Base-by-base conservation (phyloP, 1,284 basidiomycete genomes). In the Ustilago tritici region DNA sequence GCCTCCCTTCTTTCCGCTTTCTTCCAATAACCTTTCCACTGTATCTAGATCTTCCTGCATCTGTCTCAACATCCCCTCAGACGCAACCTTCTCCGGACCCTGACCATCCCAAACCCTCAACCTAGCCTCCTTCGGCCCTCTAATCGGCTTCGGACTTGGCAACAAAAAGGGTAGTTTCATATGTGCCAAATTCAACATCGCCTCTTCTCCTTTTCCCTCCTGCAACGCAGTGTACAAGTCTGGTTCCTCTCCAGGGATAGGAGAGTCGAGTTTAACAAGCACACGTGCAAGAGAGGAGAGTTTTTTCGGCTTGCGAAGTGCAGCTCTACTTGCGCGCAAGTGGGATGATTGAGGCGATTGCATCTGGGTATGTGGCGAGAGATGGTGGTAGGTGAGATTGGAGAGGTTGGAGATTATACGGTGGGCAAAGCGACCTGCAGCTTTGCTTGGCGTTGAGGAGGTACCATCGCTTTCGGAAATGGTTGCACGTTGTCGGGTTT, bases 351-450 rank as follows among this genome's bases (percentile, higher is more conserved):
- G 8, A 19, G 19, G 59, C 14, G 79, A 57, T 56, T 82, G 79
- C 82, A 84, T 83, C 38, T 68, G 73, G 12, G 83, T 83, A 54
- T 84, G 60, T 3, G 83, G 83, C 31, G 83, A 84, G 3, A 84
- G 69, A 55, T 84, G 83, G 47, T 84, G 83, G 49, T 84, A 84
- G 2, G 79, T 76, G 4, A 84, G 66, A 2, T 78, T 80, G 17
- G 75, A 56, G 7, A 83, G 75, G 46, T 84, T 83, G 1, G 61
- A 43, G 9, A 80, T 41, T 15, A 78, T 47, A 0, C 70, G 59
- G 35, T 83, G 80, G 0, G 82, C 65, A 17, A 84, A 53, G 4
- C 65, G 61, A 9, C 52, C 31, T 36, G 31, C 19, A 9, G 8
- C 14, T 17, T n/a, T 43, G 56, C 34, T 41, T 46, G 34, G 40